These are phyloP conservation scores for Podosphaera aphanis DNA, from an alignment of 2,329 filamentous ascomycete species.

Conservation along the genomic window DNA sequence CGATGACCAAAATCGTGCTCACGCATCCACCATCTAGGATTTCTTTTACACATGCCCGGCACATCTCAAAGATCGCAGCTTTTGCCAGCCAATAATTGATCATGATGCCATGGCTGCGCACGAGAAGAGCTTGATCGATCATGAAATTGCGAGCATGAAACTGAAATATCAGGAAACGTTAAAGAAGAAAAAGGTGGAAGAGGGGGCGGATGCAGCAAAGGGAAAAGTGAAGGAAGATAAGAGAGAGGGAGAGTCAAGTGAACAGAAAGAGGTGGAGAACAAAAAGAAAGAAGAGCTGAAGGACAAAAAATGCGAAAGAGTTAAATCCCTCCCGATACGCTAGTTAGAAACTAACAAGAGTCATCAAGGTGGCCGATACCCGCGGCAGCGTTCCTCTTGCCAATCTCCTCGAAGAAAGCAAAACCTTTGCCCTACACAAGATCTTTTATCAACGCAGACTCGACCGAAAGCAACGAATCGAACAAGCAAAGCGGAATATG, in stretches of 20 bases:
- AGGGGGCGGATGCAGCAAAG: constrained; percentile 34
- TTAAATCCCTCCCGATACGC: neutral
- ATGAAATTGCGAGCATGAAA: constrained; percentile 38
- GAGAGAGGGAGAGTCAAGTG: constrained; percentile 19
- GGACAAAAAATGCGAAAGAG: neutral
- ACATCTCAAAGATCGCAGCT: constrained; percentile 64
- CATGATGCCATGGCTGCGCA: constrained; percentile 36
- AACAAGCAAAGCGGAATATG: constrained; percentile 56
- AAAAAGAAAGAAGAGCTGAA: neutral
- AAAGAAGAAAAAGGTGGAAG: constrained; percentile 41
- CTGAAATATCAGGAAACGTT: constrained; percentile 60
- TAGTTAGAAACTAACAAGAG: neutral
- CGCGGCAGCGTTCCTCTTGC: constrained; percentile 2
- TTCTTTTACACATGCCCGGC: constrained; percentile 77
- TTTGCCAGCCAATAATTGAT: constrained; percentile 54
- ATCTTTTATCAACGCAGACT: constrained; percentile 71
- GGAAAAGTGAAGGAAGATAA: constrained; percentile 24
- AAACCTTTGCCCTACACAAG: constrained; percentile 69
- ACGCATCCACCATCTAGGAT: constrained; percentile 26
- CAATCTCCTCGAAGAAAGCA: constrained; percentile 32
- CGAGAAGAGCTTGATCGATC: constrained; percentile 38
- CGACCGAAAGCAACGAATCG: constrained; percentile 53
- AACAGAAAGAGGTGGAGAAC: neutral
- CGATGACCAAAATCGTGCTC: neutral
- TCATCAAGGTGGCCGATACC: neutral